Percentiles rank a stretch among this genome's conserved stretches.
phyloP scores from a whole-genome alignment of 2,329 filamentous ascomycete genomes.

The Trichoderma cornu-damae region DNA sequence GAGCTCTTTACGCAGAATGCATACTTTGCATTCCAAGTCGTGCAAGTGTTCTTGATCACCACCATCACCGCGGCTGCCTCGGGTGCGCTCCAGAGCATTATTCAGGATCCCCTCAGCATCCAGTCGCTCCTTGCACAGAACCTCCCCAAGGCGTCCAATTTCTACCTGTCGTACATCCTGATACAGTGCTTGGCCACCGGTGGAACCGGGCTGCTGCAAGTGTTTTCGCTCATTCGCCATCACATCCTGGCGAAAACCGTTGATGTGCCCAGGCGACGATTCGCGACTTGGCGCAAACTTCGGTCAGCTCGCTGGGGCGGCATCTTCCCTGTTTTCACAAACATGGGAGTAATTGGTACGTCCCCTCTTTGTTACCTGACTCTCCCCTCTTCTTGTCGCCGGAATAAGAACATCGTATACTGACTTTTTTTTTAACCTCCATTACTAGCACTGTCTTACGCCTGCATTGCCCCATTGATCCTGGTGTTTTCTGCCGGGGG shows the following conservation, averaged over 20 bases:
- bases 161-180: conserved; percentile 91
- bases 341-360: conserved; percentile 72
- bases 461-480: conserved; percentile 79
- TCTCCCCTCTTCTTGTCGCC: neutral
- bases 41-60: conserved; percentile 87
- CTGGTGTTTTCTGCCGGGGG: conserved; percentile 76
- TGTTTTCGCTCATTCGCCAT: conserved; percentile 54
- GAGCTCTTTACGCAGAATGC: conserved; percentile 87
- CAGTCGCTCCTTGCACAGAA: conserved; percentile 64
- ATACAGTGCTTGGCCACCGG: conserved; percentile 83
- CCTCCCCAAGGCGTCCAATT: conserved; percentile 81
- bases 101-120: conserved; percentile 55
- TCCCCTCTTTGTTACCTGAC: conserved; percentile 18
- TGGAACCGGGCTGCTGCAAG: conserved; percentile 66
- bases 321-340: conserved; percentile 73
- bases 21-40: conserved; percentile 85
- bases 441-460: conserved; percentile 83
- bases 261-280: conserved; percentile 75
- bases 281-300: conserved; percentile 69
- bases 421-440: neutral
- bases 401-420: neutral
- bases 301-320: conserved; percentile 78
- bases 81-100: conserved; percentile 58
- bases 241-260: conserved; percentile 64
- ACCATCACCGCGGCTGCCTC: conserved; percentile 79